These are phyloP conservation scores for Symbiotaphrina buchneri DNA, from an alignment of 495 filamentous ascomycete genomes.

Conservation along the genomic window DNA sequence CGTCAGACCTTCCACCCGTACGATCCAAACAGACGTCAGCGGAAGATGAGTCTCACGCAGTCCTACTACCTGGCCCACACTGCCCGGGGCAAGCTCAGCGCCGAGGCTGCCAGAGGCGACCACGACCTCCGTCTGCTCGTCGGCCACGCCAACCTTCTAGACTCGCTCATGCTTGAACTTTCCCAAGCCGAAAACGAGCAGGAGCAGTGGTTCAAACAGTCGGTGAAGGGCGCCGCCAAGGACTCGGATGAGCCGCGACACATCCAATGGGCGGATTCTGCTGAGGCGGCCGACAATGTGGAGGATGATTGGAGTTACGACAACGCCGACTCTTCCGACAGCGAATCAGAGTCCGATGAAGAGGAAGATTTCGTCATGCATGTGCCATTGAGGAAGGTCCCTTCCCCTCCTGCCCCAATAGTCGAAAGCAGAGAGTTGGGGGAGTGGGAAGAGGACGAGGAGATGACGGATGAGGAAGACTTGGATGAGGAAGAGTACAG, in stretches of 20 bases:
- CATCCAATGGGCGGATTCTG: conserved; percentile 72
- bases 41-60: conserved; percentile 94
- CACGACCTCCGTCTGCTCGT: conserved; percentile 89
- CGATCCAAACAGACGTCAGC: no score
- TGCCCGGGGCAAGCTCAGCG: conserved; percentile 84
- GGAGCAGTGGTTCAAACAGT: conserved; percentile 95
- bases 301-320: conserved; percentile 32
- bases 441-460: conserved; percentile 3
- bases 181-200: conserved; percentile 87
- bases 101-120: conserved; percentile 70
- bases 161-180: conserved; percentile 87
- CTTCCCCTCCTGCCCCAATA: conserved; percentile 1
- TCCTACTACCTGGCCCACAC: conserved; percentile 96
- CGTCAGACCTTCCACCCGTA: no score
- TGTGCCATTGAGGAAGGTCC: conserved; percentile 1
- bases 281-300: conserved; percentile 50
- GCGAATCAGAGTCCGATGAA: conserved; percentile 3
- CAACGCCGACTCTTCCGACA: conserved; percentile 3
- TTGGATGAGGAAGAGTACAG: conserved; percentile 1
- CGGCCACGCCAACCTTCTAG: conserved; percentile 93
- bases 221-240: conserved; percentile 49
- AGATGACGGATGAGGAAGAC: conserved; percentile 1
- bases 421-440: conserved; percentile 1
- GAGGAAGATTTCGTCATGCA: conserved; percentile 4
- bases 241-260: conserved; percentile 32